Evolutionary conservation across 345 rosid species (phyloP), one percentile per base, ranked within the genome.

Genomic region (Zanthoxylum bungeanum): DNA sequence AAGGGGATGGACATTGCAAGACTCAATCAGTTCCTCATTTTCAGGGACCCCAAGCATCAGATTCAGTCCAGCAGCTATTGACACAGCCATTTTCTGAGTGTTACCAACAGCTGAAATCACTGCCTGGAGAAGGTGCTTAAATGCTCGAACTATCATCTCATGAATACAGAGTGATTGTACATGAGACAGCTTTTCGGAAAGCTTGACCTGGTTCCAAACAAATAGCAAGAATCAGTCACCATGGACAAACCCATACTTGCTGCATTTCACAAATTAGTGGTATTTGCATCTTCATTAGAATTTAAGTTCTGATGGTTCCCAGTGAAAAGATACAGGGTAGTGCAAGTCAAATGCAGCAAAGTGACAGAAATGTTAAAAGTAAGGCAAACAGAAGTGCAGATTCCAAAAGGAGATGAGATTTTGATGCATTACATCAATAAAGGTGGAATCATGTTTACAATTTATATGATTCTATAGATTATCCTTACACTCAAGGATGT

Each of bases 111-210:
- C 86, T 80, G 98, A 89, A 82, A 94, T 85, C 79, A 92, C 93
- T 47, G 93, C 95, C 84, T 77, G 98, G 72, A 94, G 87, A 76
- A 92, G 77, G 71, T 92, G 98, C 85, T 94, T 94, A 77, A 90
- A 90, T 66, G 97, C 98, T 66, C 98, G 80, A 75, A 89, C 97
- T 73, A 94, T 87, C 98, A 94, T 94, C 90, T 94, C 98, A 72
- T 94, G 97, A 69, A 90, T 84, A 82, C 97, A 95, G 73, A 95
- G 89, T 56, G 98, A 92, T 76, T 91, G 98, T 69, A 92, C 98
- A 76, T 95, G 99, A 62, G 98, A 88, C 65, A 95, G 76, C 83
- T 95, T 95, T 74, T 91, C 96, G n/a, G 99, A 95, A 75, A 92
- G 98, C 84, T 87, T 89, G 70, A 91, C 99, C 99, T 92, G 84